Conservation (phyloP, 345 rosid species). For the Linum trigynum region DNA sequence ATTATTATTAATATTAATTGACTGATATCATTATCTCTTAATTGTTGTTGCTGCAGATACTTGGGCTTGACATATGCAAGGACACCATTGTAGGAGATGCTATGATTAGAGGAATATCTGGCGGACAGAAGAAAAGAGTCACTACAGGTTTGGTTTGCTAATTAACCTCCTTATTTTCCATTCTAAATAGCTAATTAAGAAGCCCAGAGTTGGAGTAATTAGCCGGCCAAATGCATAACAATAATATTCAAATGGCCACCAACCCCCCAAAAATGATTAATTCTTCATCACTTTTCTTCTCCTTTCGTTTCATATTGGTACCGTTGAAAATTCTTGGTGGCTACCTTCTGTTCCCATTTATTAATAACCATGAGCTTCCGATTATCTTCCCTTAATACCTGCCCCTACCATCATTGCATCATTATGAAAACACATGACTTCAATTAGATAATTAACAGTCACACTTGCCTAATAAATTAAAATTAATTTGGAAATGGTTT, state of each 20-base stretch:
- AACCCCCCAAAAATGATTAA: not conserved
- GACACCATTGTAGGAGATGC: slow-evolving; percentile 23
- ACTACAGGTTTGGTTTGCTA: slow-evolving; percentile 14
- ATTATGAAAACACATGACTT: no score
- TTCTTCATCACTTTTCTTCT: not conserved
- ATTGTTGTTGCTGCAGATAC: not conserved
- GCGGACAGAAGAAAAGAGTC: slow-evolving; percentile 24
- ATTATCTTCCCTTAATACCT: no score
- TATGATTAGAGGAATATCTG: slow-evolving; percentile 20
- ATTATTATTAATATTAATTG: no score
- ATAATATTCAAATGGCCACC: not conserved
- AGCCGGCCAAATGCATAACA: not conserved
- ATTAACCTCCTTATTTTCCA: not conserved
- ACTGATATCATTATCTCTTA: not conserved
- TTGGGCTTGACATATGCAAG: slow-evolving; percentile 24
- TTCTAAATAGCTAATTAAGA: no score
- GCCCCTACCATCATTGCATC: no score
- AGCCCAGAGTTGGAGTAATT: no score
- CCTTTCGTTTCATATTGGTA: not conserved
- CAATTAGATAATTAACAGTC: no score
- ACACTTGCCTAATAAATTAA: no score
- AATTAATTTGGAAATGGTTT: not conserved
- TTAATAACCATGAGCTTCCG: no score
- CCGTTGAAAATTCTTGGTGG: no score
- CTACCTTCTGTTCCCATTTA: no score